Percentiles rank a stretch among this genome's conserved stretches.
These are phyloP conservation scores for Leptomonas pyrrhocoris DNA, from an alignment of 208 protist genomes.

Conservation along the genomic window DNA sequence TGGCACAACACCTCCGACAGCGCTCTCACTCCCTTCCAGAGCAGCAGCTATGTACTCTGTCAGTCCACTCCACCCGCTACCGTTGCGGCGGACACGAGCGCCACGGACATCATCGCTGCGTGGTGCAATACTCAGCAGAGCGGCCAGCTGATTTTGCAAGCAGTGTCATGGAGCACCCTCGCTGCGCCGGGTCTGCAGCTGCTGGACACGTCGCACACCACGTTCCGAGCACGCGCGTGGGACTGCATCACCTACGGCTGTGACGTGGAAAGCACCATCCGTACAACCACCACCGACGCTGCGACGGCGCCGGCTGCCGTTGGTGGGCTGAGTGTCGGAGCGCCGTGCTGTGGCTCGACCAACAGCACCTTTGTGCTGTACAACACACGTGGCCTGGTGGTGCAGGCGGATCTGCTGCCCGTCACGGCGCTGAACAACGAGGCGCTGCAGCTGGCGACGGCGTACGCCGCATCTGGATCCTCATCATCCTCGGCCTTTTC, in stretches of 20 bases:
- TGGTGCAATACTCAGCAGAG: slow-evolving; percentile 6
- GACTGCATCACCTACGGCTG: slow-evolving; percentile 42
- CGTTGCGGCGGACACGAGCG: not conserved
- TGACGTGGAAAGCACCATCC: slow-evolving; percentile 28
- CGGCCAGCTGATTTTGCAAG: slow-evolving; percentile 13
- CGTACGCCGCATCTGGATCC: not conserved
- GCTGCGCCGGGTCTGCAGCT: slow-evolving; percentile 38
- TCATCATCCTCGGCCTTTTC: not conserved
- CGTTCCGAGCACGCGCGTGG: slow-evolving; percentile 11
- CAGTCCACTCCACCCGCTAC: not conserved
- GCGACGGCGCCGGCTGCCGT: not conserved
- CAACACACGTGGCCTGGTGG: slow-evolving; percentile 27
- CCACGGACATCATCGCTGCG: not conserved
- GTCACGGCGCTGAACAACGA: slow-evolving; percentile 22
- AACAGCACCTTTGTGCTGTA: slow-evolving; percentile 57
- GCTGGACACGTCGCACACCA: not conserved
- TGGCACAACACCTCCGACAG: not conserved
- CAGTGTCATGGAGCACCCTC: slow-evolving; percentile 40
- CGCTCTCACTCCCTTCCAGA: slow-evolving; percentile 4
- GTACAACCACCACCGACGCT: not conserved
- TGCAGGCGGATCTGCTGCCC: slow-evolving; percentile 39
- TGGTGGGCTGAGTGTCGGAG: slow-evolving; percentile 41
- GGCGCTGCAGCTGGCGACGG: slow-evolving; percentile 7
- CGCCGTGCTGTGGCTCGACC: slow-evolving; percentile 39
- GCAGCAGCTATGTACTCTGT: slow-evolving; percentile 24